Conservation (phyloP, 2,329 filamentous ascomycete species). For the Pseudocercospora cruenta region DNA sequence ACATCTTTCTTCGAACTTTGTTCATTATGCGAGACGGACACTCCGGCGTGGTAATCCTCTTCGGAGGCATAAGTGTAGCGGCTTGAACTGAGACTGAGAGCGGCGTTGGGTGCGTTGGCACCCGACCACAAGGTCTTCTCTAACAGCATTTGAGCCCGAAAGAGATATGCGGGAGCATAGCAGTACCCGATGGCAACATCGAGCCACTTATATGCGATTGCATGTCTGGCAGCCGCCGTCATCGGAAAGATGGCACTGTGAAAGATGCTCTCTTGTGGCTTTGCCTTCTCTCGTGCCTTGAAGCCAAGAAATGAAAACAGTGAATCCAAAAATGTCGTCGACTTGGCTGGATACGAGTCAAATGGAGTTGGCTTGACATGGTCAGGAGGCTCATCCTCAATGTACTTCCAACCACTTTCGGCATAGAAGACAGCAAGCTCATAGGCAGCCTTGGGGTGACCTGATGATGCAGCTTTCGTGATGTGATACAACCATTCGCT, state of each 20-base stretch:
- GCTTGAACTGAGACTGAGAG: constrained; percentile 27
- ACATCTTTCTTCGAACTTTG: constrained; percentile 9
- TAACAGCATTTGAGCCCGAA: constrained; percentile 30
- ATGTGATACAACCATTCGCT: constrained; percentile 48
- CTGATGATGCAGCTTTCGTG: constrained; percentile 50
- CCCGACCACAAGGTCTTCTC: constrained; percentile 30
- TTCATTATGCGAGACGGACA: background rate
- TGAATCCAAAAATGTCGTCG: background rate
- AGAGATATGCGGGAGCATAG: constrained; percentile 37
- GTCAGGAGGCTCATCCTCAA: constrained; percentile 40
- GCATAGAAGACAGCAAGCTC: constrained; percentile 47
- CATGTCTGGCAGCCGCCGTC: constrained; percentile 29
- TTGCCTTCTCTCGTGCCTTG: background rate
- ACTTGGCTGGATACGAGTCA: constrained; percentile 33
- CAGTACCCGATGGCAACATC: constrained; percentile 18
- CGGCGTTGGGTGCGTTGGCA: constrained; percentile 30
- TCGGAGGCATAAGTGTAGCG: constrained; percentile 34
- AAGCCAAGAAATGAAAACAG: constrained; percentile 13
- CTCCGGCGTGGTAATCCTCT: constrained; percentile 23
- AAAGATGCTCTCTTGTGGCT: constrained; percentile 30
- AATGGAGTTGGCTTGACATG: constrained; percentile 40
- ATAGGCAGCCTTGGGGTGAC: constrained; percentile 43
- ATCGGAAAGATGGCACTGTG: constrained; percentile 34
- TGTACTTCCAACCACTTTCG: constrained; percentile 36
- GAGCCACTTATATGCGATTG: constrained; percentile 37